Evolutionary conservation across 2,329 filamentous ascomycete species (phyloP), one percentile per base, ranked within the genome.

Genomic region (Trichophyton mentagrophytes): DNA sequence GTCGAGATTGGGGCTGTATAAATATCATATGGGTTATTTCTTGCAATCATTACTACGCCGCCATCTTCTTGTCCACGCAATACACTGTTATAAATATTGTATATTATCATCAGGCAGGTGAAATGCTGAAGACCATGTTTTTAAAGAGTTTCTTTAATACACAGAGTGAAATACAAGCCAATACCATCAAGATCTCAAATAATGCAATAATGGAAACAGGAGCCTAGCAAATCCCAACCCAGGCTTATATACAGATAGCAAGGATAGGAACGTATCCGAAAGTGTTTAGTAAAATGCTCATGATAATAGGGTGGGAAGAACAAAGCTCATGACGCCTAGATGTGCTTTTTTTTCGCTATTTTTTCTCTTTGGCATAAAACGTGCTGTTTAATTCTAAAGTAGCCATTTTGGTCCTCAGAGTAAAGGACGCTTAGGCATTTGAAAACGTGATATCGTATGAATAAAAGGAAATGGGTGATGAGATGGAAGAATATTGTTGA

Each of bases 191-290:
- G 5, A 55, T 30, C 8, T 55, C 51, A 33, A n/a, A 38, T 9
- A 38, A 55, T 55, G 30, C 15, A 33, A 33, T 30, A 33, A 13
- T 33, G 27, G n/a, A 55, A 55, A 51, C 46, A 51, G 22, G 20
- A 20, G n/a, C n/a, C 51, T 55, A 27, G 51, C 51, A 27, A 55
- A 36, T 36, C 27, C 30, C 27, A 55, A 9, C n/a, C 47, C 30
- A 55, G 27, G 33, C n/a, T 33, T 55, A 55, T 55, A 55, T 55
- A 55, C 51, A 55, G 27, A 13, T 36, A 55, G n/a, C 27, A 55
- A 36, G n/a, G 38, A 38, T 17, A 36, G 51, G 17, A 55, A 55
- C 6, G 30, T 11, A 55, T 27, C 30, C 51, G 51, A 30, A 55
- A 55, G 51, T 33, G 49, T 20, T 55, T 44, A n/a, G 25, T 27